A percentile compares a stretch with the other conserved stretches of the same genome.
Evolutionary conservation across 768 basidiomycete genomes (phyloP).

Genomic region (Phaeolepiota aurea): DNA sequence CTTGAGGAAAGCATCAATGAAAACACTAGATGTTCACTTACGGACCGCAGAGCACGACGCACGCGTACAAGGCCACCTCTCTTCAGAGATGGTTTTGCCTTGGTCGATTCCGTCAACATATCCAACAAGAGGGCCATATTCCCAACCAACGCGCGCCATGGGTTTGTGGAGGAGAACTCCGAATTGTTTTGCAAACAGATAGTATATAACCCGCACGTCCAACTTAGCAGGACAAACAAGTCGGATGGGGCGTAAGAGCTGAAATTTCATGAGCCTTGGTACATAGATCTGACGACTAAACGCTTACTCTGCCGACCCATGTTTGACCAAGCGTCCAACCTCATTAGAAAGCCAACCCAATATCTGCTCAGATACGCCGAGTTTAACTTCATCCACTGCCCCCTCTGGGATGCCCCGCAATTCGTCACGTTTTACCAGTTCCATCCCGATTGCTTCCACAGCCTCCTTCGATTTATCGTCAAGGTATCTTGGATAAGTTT

Average conservation of each 20-base stretch:
- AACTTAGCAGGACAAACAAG: conserved; percentile 61
- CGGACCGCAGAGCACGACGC: conserved; percentile 62
- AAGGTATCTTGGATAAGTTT: conserved; percentile 73
- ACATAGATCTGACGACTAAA: background rate
- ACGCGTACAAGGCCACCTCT: conserved; percentile 52
- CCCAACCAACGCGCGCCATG: conserved; percentile 45
- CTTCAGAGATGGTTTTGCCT: conserved; percentile 50
- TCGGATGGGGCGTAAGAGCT: conserved; percentile 54
- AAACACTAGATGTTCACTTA: conserved; percentile 21
- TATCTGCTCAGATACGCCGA: conserved; percentile 63
- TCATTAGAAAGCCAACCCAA: conserved; percentile 73
- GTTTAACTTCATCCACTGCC: conserved; percentile 30
- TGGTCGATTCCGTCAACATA: conserved; percentile 41
- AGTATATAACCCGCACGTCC: conserved; percentile 59
- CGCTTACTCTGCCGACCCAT: conserved; percentile 46
- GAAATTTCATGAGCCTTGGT: conserved; percentile 4
- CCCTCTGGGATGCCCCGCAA: conserved; percentile 31
- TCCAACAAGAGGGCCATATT: conserved; percentile 57
- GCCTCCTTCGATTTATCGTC: conserved; percentile 66
- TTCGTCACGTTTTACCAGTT: conserved; percentile 58
- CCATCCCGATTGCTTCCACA: conserved; percentile 58
- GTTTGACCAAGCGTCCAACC: conserved; percentile 47
- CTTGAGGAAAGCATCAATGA: background rate
- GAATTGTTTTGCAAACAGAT: conserved; percentile 36
- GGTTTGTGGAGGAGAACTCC: conserved; percentile 34